These are phyloP conservation scores for Puccinia triticina DNA, from an alignment of 1,284 basidiomycete genomes.

Conservation along the genomic window DNA sequence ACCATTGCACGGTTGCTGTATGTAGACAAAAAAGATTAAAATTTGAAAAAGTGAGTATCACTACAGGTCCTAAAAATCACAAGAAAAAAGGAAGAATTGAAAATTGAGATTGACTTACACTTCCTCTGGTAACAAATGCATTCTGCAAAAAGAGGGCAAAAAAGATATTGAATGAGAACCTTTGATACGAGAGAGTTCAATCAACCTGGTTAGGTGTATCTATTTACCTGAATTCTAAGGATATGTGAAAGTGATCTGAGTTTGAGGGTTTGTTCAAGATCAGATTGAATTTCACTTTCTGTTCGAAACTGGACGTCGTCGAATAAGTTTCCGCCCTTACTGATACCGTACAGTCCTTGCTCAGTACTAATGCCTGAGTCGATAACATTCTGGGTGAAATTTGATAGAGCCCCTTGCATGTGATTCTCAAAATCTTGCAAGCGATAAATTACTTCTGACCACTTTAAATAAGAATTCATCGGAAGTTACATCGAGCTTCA, in stretches of 20 bases:
- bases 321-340: constrained; percentile 38
- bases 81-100: background rate
- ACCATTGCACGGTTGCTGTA: constrained; percentile 36
- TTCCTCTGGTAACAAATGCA: constrained; percentile 47
- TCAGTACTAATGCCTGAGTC: constrained; percentile 43
- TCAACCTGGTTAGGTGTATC: background rate
- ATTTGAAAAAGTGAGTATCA: background rate
- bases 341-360: constrained; percentile 39
- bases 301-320: constrained; percentile 8
- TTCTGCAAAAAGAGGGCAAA: constrained; percentile 10
- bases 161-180: background rate
- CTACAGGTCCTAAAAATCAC: background rate
- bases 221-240: constrained; percentile 41
- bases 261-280: constrained; percentile 42
- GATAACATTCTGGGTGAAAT: constrained; percentile 39
- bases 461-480: constrained; percentile 21
- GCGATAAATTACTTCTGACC: constrained; percentile 41
- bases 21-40: background rate
- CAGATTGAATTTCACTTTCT: constrained; percentile 32
- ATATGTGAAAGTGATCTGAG: constrained; percentile 44
- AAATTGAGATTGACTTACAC: constrained; percentile 21
- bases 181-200: background rate
- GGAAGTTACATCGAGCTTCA: background rate
- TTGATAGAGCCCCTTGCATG: constrained; percentile 40
- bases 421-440: constrained; percentile 47